Base-by-base conservation (phyloP, 306 rosid genomes). In the Carpinus viminea region DNA sequence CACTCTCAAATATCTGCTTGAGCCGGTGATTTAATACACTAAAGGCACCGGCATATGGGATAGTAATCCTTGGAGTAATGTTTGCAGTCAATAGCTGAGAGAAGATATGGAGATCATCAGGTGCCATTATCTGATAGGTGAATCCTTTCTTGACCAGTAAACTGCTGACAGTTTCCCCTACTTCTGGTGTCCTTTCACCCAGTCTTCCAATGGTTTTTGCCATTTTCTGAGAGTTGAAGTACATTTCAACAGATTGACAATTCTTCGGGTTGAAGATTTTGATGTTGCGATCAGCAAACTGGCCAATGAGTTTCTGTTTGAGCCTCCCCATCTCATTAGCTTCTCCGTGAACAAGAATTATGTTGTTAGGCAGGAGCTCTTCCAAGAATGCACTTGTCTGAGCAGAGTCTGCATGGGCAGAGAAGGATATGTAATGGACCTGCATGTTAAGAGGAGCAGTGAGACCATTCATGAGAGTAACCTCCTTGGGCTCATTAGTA, bases 251-350 rank as follows among this genome's bases (percentile, higher is more conserved):
- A 21, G 98, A 91, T 78, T 91, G 97, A 73, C 98, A 94, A 72
- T 94, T 94, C 86, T 86, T 94, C 1, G 98, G 98, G 65, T 96
- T 94, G 36, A 92, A 91, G 83, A 94, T 86, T 76, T 91, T 92
- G 16, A 96, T 87, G 85, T 86, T 91, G 20, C 98, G 88, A 74
- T 92, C 98, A 18, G 91, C 88, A 84, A 94, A 92, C 81, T 94
- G 96, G 68, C 74, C 80, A 50, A 74, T 72, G 36, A 92, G 98
- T 88, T 92, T 94, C 91, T 94, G 97, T 77, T 92, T 94, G 74
- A 94, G 92, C 92, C 97, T 87, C 20, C 95, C 98, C 98, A 94
- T 94, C 82, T 92, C 97, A 76, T 92, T 92, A 68, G 97, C 97
- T 83, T 90, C 97, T 75, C 97, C 98, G 51, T 94, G 98, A 76